phyloP scores from a whole-genome alignment of 2,329 filamentous ascomycete genomes.

The Cladosporium sphaerospermum region DNA sequence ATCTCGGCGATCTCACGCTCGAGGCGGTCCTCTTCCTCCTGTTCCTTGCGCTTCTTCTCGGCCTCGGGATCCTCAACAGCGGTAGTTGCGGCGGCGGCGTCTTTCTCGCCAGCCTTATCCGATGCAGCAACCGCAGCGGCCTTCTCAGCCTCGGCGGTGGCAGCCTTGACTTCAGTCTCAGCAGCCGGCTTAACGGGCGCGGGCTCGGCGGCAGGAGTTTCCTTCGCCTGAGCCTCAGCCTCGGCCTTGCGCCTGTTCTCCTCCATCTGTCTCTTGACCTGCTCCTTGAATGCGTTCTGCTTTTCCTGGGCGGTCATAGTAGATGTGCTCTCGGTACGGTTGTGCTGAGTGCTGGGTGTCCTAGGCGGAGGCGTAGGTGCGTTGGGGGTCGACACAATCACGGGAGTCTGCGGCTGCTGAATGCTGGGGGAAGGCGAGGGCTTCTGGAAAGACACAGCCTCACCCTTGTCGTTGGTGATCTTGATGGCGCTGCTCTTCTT shows the following conservation, averaged over 20 bases:
- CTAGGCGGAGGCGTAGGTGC: slow-evolving; percentile 71
- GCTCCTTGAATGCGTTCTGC: slow-evolving; percentile 55
- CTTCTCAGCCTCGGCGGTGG: slow-evolving; percentile 19
- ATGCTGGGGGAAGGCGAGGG: slow-evolving; percentile 52
- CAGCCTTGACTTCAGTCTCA: slow-evolving; percentile 28
- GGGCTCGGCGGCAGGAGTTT: slow-evolving; percentile 34
- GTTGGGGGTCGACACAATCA: slow-evolving; percentile 65
- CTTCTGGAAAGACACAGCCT: slow-evolving; percentile 60
- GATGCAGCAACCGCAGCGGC: slow-evolving; percentile 28
- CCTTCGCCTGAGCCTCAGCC: slow-evolving; percentile 49
- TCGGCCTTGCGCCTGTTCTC: slow-evolving; percentile 34
- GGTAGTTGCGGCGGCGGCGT: slow-evolving; percentile 16
- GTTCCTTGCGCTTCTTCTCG: slow-evolving; percentile 26
- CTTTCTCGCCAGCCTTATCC: slow-evolving; percentile 24
- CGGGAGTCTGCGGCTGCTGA: slow-evolving; percentile 52
- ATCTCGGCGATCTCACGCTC: slow-evolving; percentile 61
- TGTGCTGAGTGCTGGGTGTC: slow-evolving; percentile 60
- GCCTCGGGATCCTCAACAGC: slow-evolving; percentile 23
- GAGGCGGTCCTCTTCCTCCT: slow-evolving; percentile 38
- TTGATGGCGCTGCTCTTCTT: slow-evolving; percentile 69
- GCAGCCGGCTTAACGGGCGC: slow-evolving; percentile 44
- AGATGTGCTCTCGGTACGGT: slow-evolving; percentile 63
- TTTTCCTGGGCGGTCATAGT: slow-evolving; percentile 74
- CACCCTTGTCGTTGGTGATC: slow-evolving; percentile 79
- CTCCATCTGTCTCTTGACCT: slow-evolving; percentile 53